Percentiles rank a stretch among this genome's conserved stretches.
Evolutionary conservation across 352 stramenopile genomes (phyloP).

Genomic region (Pythium grandisporangium): DNA sequence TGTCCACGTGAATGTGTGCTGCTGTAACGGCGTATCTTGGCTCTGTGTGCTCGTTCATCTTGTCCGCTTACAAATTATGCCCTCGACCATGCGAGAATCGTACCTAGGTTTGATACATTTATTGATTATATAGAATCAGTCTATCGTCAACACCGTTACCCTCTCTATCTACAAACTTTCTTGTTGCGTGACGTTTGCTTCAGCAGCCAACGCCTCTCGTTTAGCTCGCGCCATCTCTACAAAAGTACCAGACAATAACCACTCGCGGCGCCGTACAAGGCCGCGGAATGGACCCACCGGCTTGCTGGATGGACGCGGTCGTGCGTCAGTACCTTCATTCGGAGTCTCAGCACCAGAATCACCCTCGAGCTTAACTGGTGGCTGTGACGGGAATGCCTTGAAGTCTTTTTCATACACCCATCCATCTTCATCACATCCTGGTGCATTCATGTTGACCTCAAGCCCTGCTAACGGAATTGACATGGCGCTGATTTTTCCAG

Average conservation of each 20-base stretch:
- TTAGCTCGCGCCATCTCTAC: too few species aligned
- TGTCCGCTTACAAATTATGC: too few species aligned
- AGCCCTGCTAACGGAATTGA: slow-evolving; percentile 57
- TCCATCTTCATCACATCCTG: slow-evolving; percentile 62
- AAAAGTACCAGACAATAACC: slow-evolving; percentile 62
- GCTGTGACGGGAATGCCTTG: slow-evolving; percentile 56
- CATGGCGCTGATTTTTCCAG: slow-evolving; percentile 62
- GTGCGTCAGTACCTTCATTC: not conserved
- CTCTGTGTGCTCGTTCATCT: too few species aligned
- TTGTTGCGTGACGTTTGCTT: too few species aligned
- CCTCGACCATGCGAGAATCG: too few species aligned
- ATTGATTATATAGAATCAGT: too few species aligned
- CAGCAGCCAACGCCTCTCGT: too few species aligned
- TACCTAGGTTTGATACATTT: too few species aligned
- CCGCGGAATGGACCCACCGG: slow-evolving; percentile 32
- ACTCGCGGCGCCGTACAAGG: slow-evolving; percentile 65
- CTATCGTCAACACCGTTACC: too few species aligned
- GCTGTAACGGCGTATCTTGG: too few species aligned
- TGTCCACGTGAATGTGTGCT: too few species aligned
- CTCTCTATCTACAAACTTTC: too few species aligned
- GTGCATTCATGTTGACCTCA: slow-evolving; percentile 46
- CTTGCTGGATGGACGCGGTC: slow-evolving; percentile 6
- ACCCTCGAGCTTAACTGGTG: slow-evolving; percentile 6
- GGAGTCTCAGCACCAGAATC: slow-evolving; percentile 10
- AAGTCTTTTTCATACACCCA: slow-evolving; percentile 86